Base-by-base conservation (phyloP, 164 flowering plant genomes). In the Umbellularia californica region DNA sequence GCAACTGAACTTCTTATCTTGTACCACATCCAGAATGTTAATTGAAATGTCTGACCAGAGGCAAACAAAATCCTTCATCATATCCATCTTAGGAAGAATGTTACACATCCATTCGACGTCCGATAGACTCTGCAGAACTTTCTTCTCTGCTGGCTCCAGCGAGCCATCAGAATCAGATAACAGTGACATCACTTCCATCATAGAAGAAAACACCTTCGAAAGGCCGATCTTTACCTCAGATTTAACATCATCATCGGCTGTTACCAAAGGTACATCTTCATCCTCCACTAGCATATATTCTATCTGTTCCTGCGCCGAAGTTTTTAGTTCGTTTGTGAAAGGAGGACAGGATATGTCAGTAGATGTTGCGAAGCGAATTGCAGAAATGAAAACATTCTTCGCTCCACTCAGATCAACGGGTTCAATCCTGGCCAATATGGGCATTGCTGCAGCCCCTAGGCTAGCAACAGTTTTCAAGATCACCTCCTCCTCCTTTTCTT, bases 201-300 rank as follows among this genome's bases (percentile, higher is more conserved):
- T 83, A 35, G 93, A 93, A 14, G 87, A 81, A 51, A 74, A 87
- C 13, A 86, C 70, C 5, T 81, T 81, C 10, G 81, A 80, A 52
- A 95, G 87, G 66, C 92, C 89, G 22, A 25, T 72, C 78, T 72
- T 84, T 1, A 88, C 82, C 80, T 84, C 96, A 11, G 85, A 83
- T 82, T 82, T 88, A 6, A 95, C 91, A 65, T 93, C 93, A 23
- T 87, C 87, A 70, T 92, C 93, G 12, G 87, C 79, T 22, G 78
- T 82, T 35, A 95, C 79, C 69, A 87, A 69, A 51, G 89, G 85
- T 9, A 80, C 81, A 25, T 89, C 92, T 35, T 85, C 90, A 77
- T 93, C 97, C 77, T 88, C 96, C 15, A 82, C 88, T 58, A 95
- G 84, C 99, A 95, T 95, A 90, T 81, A 95, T 58, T 92, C 98